phyloP scores from a whole-genome alignment of 2,329 filamentous ascomycete species.

The Emydomyces testavorans region DNA sequence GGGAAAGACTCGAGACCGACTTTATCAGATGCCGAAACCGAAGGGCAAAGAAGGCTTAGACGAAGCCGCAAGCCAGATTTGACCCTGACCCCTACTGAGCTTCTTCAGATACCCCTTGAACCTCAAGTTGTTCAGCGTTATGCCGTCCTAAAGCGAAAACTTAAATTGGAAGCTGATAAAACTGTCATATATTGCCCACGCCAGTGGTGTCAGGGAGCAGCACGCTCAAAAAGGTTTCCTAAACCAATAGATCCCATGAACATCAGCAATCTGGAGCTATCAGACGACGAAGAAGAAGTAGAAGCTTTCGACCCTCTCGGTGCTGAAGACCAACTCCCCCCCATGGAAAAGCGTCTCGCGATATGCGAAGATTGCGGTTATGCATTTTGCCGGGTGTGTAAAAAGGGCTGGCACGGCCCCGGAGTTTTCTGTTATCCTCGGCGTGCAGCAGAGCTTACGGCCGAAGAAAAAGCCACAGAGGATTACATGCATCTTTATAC shows the following conservation, averaged over 20 bases:
- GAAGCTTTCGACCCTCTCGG: constrained; percentile 34
- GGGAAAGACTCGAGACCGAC: constrained; percentile 42
- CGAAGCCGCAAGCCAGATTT: constrained; percentile 49
- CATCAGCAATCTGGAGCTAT: constrained; percentile 27
- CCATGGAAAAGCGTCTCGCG: constrained; percentile 55
- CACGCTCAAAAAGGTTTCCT: constrained; percentile 60
- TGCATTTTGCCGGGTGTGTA: constrained; percentile 71
- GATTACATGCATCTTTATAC: constrained; percentile 75
- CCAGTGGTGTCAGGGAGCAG: constrained; percentile 82
- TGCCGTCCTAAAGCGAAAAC: constrained; percentile 82
- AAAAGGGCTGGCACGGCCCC: constrained; percentile 85
- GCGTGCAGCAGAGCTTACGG: constrained; percentile 56
- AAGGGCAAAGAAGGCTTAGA: constrained; percentile 22
- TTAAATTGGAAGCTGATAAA: constrained; percentile 81
- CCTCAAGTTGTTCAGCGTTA: constrained; percentile 71
- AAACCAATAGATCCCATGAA: constrained; percentile 58
- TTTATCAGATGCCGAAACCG: constrained; percentile 18
- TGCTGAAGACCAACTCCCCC: constrained; percentile 33
- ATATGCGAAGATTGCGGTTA: constrained; percentile 83
- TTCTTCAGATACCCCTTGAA: constrained; percentile 62
- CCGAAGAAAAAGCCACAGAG: constrained; percentile 74
- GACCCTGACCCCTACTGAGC: constrained; percentile 68
- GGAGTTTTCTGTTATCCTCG: constrained; percentile 60
- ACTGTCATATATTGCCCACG: constrained; percentile 87
- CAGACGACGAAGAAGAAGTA: constrained; percentile 43